Conservation (phyloP, 331 rosid species). For the Saraca asoca region DNA sequence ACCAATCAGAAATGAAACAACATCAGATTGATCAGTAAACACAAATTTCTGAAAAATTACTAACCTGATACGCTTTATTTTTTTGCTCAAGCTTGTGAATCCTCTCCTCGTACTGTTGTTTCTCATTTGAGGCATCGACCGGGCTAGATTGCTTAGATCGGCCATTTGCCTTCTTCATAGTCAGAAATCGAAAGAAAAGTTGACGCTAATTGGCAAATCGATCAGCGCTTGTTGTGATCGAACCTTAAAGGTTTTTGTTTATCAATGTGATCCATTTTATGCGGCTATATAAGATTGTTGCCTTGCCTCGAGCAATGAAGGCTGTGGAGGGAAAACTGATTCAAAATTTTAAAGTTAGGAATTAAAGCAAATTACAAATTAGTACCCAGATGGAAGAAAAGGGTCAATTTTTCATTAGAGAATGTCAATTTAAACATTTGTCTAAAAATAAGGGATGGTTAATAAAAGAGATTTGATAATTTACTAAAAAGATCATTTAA, state of each 20-base stretch:
- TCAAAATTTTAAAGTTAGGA: too few relatives aligned
- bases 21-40: neutral
- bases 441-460: too few relatives aligned
- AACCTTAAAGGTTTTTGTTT: neutral
- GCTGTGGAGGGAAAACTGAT: too few relatives aligned
- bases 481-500: too few relatives aligned
- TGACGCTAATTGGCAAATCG: neutral
- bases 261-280: neutral
- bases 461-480: too few relatives aligned
- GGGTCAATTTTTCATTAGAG: too few relatives aligned
- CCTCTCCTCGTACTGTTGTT: constrained; percentile 43
- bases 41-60: neutral
- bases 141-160: constrained; percentile 64
- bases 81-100: constrained; percentile 59
- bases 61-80: constrained; percentile 68
- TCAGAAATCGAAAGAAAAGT: neutral
- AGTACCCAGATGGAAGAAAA: neutral
- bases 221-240: neutral
- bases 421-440: too few relatives aligned
- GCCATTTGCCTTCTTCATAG: constrained; percentile 68
- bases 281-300: constrained; percentile 24
- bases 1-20: constrained; percentile 29
- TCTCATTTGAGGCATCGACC: constrained; percentile 41
- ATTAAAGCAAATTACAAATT: too few relatives aligned
- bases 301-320: neutral